Conservation (phyloP, 2,329 filamentous ascomycete species). For the Verticillium zaregamsianum region DNA sequence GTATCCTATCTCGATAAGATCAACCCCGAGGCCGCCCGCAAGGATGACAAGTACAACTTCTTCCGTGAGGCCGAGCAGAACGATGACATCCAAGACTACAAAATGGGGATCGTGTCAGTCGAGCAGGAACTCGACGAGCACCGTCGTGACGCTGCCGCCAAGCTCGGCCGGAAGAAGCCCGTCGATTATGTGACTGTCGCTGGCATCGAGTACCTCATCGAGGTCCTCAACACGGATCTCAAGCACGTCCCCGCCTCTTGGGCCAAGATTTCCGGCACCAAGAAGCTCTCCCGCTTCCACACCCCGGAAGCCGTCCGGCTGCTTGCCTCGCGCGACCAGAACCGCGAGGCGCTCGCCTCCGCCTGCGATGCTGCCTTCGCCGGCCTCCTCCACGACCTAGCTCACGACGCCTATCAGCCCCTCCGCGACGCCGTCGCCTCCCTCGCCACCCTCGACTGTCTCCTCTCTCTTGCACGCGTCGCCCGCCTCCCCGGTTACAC, state of each 20-base stretch:
- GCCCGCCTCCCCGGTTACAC: conserved; percentile 84
- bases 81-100: conserved; percentile 83
- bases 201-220: conserved; percentile 92
- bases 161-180: conserved; percentile 64
- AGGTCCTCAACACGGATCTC: conserved; percentile 77
- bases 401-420: conserved; percentile 72
- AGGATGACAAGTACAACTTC: conserved; percentile 91
- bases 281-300: conserved; percentile 88
- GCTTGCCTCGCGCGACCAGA: conserved; percentile 84
- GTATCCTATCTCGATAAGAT: conserved; percentile 77
- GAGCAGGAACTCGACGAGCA: conserved; percentile 85
- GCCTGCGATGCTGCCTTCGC: conserved; percentile 84
- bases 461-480: conserved; percentile 80
- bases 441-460: conserved; percentile 83
- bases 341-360: conserved; percentile 87
- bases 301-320: conserved; percentile 84
- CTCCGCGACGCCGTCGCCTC: conserved; percentile 85
- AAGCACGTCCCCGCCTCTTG: conserved; percentile 90
- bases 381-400: conserved; percentile 67
- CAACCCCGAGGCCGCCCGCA: conserved; percentile 75
- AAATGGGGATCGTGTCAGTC: conserved; percentile 84
- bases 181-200: conserved; percentile 79
- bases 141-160: conserved; percentile 64
- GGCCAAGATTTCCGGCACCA: conserved; percentile 92
- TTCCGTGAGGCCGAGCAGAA: conserved; percentile 82